A percentile compares a stretch with the other conserved stretches of the same genome.
Conservation (phyloP, 2,329 filamentous ascomycete genomes). For the Ceratocystis papillata region DNA sequence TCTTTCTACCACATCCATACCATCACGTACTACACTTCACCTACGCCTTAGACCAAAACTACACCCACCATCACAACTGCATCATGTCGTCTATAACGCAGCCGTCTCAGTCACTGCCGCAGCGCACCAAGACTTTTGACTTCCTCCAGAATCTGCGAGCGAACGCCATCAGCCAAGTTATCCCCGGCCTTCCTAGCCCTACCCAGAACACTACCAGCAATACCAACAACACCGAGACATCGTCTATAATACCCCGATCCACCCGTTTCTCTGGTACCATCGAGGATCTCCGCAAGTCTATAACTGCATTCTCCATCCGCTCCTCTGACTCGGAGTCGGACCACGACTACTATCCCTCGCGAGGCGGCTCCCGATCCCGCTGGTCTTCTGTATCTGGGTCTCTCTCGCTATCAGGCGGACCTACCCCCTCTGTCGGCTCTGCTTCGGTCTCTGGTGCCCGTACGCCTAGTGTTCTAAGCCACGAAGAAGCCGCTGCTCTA, state of each 20-base stretch:
- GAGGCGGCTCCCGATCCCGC: constrained; percentile 9
- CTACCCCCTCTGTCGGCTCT: not conserved
- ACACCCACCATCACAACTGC: not conserved
- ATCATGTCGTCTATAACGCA: constrained; percentile 14
- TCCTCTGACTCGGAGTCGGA: constrained; percentile 23
- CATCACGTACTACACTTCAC: no score
- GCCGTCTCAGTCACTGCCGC: constrained; percentile 8
- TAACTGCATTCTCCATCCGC: constrained; percentile 23
- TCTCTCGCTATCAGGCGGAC: not conserved
- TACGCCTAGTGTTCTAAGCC: constrained; percentile 8
- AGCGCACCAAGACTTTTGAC: constrained; percentile 21
- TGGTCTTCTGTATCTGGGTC: constrained; percentile 23
- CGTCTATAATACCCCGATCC: constrained; percentile 19
- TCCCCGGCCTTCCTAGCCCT: constrained; percentile 18
- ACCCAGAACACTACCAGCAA: constrained; percentile 1
- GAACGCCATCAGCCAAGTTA: constrained; percentile 14
- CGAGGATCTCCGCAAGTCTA: constrained; percentile 25
- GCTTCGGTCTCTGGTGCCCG: not conserved
- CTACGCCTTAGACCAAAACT: not conserved
- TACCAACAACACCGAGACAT: not conserved
- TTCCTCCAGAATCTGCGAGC: constrained; percentile 21
- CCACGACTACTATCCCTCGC: constrained; percentile 21
- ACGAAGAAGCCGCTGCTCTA: constrained; percentile 1
- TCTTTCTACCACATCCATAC: not conserved
- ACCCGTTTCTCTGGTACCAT: constrained; percentile 22